These are phyloP conservation scores for Malus hybrid DNA, from an alignment of 331 rosid genomes.

Conservation along the genomic window DNA sequence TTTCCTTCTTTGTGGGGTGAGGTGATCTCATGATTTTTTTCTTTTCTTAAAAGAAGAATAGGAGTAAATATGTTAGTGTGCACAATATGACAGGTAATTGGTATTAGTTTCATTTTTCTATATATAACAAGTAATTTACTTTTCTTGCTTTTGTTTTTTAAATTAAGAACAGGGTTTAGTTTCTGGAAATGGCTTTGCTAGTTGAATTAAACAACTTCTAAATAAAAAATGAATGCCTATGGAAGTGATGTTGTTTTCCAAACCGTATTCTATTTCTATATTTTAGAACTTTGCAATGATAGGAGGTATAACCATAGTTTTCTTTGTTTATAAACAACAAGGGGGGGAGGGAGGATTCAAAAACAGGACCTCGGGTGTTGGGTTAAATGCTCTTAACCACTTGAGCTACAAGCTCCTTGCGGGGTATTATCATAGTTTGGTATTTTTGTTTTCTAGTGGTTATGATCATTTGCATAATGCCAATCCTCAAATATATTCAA, in stretches of 20 bases:
- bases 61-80: not conserved
- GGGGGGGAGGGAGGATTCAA: not conserved
- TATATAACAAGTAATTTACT: not conserved
- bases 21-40: not conserved
- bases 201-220: not conserved
- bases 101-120: not conserved
- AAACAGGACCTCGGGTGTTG: not conserved
- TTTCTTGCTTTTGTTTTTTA: not conserved
- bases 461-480: not conserved
- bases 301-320: not conserved
- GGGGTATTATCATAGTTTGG: not conserved
- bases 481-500: too few relatives aligned
- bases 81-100: not conserved
- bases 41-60: not conserved
- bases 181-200: not conserved
- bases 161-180: not conserved
- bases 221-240: not conserved
- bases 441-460: not conserved
- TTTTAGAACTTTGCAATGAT: not conserved
- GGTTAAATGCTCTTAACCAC: too few relatives aligned
- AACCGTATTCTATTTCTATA: not conserved
- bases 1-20: not conserved
- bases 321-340: too few relatives aligned
- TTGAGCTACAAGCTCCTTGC: not conserved
- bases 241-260: not conserved